Conservation (phyloP, 805 yeast genomes). For the Maudiozyma serrabonitensis region DNA sequence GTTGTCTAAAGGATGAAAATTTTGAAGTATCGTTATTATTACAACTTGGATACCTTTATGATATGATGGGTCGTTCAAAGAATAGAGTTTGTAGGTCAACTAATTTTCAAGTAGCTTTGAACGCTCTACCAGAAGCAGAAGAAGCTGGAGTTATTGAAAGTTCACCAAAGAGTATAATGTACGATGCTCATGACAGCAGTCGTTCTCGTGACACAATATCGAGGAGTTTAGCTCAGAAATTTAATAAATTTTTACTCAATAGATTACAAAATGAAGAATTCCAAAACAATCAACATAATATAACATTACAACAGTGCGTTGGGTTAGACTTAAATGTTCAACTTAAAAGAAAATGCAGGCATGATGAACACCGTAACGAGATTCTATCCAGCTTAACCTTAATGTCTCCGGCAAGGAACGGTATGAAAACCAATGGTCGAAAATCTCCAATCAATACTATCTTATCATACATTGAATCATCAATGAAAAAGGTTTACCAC, state of each 20-base stretch:
- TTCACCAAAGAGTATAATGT: slow-evolving; percentile 21
- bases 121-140: slow-evolving; percentile 38
- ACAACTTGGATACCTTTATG: slow-evolving; percentile 82
- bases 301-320: slow-evolving; percentile 23
- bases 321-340: slow-evolving; percentile 22
- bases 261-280: slow-evolving; percentile 22
- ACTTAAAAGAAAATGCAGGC: slow-evolving; percentile 18
- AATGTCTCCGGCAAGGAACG: slow-evolving; percentile 21
- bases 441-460: slow-evolving; percentile 33
- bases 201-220: slow-evolving; percentile 6
- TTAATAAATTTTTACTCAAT: slow-evolving; percentile 21
- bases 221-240: slow-evolving; percentile 17
- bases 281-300: slow-evolving; percentile 14
- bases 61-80: slow-evolving; percentile 77
- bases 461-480: slow-evolving; percentile 50
- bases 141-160: slow-evolving; percentile 44
- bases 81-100: slow-evolving; percentile 75
- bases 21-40: slow-evolving; percentile 47
- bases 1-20: slow-evolving; percentile 45
- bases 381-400: slow-evolving; percentile 21
- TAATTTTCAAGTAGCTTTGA: slow-evolving; percentile 56
- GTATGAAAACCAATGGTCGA: slow-evolving; percentile 22
- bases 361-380: slow-evolving; percentile 12
- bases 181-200: slow-evolving; percentile 12
- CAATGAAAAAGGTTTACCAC: slow-evolving; percentile 43